Conservation (phyloP, 1,284 basidiomycete genomes). For the Lentinula novae-zelandiae region DNA sequence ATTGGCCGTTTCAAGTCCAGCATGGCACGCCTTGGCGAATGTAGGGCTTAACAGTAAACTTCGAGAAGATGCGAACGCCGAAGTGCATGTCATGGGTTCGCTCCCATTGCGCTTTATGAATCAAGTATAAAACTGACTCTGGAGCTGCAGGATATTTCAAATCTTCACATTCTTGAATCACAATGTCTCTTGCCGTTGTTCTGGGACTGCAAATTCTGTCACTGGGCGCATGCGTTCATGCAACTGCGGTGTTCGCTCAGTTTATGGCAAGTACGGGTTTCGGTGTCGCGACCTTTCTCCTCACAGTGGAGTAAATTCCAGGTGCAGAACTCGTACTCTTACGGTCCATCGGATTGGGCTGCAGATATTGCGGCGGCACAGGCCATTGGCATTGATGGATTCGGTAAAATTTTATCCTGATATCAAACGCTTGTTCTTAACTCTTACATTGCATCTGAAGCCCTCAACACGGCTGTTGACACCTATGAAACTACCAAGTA, state of each 20-base stretch:
- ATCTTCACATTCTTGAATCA: neutral
- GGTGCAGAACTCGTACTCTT: slow-evolving; percentile 25
- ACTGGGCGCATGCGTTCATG: neutral
- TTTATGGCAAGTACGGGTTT: neutral
- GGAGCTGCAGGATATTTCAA: neutral
- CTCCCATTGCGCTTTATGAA: neutral
- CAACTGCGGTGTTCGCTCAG: slow-evolving; percentile 2
- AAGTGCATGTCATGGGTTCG: neutral
- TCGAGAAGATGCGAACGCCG: neutral
- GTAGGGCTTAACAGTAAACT: neutral
- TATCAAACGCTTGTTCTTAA: neutral
- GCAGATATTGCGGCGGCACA: slow-evolving; percentile 26
- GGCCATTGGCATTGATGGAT: slow-evolving; percentile 26
- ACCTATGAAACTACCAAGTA: slow-evolving; percentile 26
- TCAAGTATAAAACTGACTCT: neutral
- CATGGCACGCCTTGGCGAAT: neutral
- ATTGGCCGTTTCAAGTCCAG: neutral
- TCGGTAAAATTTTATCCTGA: slow-evolving; percentile 17
- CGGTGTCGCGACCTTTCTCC: neutral
- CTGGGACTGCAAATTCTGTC: neutral
- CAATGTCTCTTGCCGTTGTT: neutral
- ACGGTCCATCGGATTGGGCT: slow-evolving; percentile 21
- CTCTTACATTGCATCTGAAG: slow-evolving; percentile 4
- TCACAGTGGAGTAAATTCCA: neutral
- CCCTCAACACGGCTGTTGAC: slow-evolving; percentile 19